phyloP scores from a whole-genome alignment of 139 green algal species.

The Volvox africanus region DNA sequence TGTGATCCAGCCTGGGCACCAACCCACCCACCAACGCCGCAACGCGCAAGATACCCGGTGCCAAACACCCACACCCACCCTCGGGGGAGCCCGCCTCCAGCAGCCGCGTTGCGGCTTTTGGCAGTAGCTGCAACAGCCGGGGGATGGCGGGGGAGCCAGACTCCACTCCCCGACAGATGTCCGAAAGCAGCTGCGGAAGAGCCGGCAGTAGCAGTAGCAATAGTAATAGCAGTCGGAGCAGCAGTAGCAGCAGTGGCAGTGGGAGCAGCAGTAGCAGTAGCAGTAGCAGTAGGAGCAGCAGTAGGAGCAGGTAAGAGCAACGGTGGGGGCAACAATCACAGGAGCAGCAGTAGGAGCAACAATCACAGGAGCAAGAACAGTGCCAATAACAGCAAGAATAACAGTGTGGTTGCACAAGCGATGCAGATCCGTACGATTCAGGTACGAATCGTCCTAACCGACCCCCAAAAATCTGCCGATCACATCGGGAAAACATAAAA shows the following conservation, averaged over 20 bases:
- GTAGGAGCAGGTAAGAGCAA: not conserved
- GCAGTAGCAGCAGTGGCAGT: not conserved
- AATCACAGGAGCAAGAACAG: too few species aligned
- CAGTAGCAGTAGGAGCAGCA: too few species aligned
- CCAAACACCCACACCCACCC: conserved; percentile 19
- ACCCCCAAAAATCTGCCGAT: too few species aligned
- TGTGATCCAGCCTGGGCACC: not conserved
- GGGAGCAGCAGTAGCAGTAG: not conserved
- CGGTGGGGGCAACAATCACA: not conserved
- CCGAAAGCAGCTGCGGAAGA: not conserved
- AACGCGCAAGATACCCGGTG: not conserved
- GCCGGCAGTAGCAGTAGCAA: not conserved
- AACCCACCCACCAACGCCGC: not conserved
- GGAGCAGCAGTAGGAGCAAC: not conserved
- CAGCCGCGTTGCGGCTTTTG: conserved; percentile 1
- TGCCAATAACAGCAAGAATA: too few species aligned
- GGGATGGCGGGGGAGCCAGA: not conserved
- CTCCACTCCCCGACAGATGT: conserved; percentile 5
- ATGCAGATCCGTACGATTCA: too few species aligned
- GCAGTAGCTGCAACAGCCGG: conserved; percentile 33
- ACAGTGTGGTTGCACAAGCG: too few species aligned
- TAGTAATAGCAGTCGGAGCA: too few species aligned
- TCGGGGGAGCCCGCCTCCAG: not conserved
- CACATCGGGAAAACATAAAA: too few species aligned
- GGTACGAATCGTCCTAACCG: too few species aligned